Evolutionary conservation across 2,329 filamentous ascomycete genomes (phyloP).

Genomic region (Ceratocystis cacaofunesta): DNA sequence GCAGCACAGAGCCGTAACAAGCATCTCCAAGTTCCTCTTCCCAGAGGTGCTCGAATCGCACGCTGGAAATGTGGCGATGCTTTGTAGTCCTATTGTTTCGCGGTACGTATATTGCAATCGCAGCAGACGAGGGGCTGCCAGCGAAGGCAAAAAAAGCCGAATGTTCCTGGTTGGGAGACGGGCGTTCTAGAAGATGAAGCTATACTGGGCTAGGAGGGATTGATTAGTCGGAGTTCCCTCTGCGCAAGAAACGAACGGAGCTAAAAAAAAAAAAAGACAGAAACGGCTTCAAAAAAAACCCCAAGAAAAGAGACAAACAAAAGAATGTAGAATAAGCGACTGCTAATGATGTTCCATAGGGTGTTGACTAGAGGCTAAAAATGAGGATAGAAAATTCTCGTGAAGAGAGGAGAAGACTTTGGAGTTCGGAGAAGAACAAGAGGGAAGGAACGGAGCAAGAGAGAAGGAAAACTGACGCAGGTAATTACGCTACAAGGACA

Average conservation of each 20-base stretch:
- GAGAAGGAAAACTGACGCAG: background rate
- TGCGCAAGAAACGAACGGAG: background rate
- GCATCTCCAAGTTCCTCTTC: background rate
- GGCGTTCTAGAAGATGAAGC: background rate
- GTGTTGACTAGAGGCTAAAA: background rate
- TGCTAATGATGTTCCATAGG: background rate
- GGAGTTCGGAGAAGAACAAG: background rate
- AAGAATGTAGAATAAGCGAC: background rate
- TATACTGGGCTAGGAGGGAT: background rate
- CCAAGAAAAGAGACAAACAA: constrained; percentile 1
- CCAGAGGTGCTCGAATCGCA: background rate
- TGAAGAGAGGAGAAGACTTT: background rate
- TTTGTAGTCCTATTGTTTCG: background rate
- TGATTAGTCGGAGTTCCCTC: background rate
- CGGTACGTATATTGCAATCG: background rate
- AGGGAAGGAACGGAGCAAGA: background rate
- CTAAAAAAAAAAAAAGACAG: constrained; percentile 5
- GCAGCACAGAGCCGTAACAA: constrained; percentile 3
- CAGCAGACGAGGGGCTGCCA: background rate
- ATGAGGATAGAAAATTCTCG: background rate
- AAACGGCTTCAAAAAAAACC: background rate
- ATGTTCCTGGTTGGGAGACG: background rate
- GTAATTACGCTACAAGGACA: background rate
- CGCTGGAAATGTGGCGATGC: background rate
- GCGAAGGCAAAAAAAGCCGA: background rate